Evolutionary conservation across 2,329 filamentous ascomycete genomes (phyloP).

Genomic region (Neonectria magnoliae): DNA sequence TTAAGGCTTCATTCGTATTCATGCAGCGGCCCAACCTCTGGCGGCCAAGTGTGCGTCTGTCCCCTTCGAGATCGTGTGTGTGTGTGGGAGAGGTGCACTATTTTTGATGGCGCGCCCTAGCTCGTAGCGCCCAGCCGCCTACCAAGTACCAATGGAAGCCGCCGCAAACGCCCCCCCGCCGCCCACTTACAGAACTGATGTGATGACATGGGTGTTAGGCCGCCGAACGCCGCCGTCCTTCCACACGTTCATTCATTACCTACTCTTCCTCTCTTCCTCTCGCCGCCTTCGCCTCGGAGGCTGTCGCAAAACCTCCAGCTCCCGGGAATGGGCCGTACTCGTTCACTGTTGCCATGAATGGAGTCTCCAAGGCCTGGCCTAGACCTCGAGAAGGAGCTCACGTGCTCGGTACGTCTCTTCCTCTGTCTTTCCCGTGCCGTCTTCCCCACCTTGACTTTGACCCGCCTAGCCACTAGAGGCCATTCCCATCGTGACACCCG

Average conservation of each 20-base stretch:
- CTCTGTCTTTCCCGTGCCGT: constrained; percentile 4
- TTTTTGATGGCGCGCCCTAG: constrained; percentile 22
- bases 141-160: constrained; percentile 24
- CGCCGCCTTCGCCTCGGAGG: constrained; percentile 13
- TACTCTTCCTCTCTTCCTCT: constrained; percentile 23
- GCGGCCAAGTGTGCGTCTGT: constrained; percentile 2
- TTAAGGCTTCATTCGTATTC: constrained; percentile 16
- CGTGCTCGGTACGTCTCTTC: constrained; percentile 77
- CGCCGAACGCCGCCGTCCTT: constrained; percentile 25
- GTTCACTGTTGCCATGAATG: constrained; percentile 53
- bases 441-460: constrained; percentile 23
- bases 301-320: constrained; percentile 15
- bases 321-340: constrained; percentile 29
- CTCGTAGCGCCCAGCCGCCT: constrained; percentile 13
- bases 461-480: constrained; percentile 8
- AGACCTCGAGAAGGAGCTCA: constrained; percentile 93
- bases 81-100: constrained; percentile 10
- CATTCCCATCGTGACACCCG: constrained; percentile 16
- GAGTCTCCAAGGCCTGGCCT: constrained; percentile 61
- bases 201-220: constrained; percentile 24
- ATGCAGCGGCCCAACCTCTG: constrained; percentile 17
- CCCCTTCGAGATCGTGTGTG: not conserved
- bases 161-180: constrained; percentile 30
- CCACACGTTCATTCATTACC: constrained; percentile 20
- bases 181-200: constrained; percentile 31